These are phyloP conservation scores for Tulasnella calospora DNA, from an alignment of 768 basidiomycete genomes.

Conservation along the genomic window DNA sequence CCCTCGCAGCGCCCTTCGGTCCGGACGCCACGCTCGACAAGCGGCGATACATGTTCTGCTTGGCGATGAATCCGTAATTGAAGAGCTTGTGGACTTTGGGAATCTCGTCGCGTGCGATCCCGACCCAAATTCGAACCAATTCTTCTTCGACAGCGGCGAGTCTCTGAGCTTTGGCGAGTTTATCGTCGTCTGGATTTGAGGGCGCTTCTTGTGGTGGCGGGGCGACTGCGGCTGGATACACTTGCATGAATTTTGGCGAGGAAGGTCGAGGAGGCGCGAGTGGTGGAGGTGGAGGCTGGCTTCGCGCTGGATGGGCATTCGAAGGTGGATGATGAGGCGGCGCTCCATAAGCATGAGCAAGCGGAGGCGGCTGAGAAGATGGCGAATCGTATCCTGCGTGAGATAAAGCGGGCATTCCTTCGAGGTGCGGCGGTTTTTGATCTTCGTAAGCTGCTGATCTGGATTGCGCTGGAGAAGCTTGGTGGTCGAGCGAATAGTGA, in stretches of 20 bases:
- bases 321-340: neutral
- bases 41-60: slow-evolving; percentile 66
- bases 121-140: slow-evolving; percentile 85
- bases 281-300: neutral
- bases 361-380: neutral
- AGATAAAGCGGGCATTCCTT: neutral
- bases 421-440: neutral
- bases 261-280: slow-evolving; percentile 11
- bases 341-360: neutral
- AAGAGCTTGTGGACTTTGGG: slow-evolving; percentile 84
- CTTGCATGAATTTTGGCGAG: slow-evolving; percentile 1
- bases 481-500: neutral
- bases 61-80: slow-evolving; percentile 57
- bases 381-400: slow-evolving; percentile 5
- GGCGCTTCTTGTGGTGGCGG: neutral
- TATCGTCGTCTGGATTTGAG: neutral
- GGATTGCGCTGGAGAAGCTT: neutral
- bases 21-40: slow-evolving; percentile 38
- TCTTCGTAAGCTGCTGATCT: neutral
- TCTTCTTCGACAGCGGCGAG: slow-evolving; percentile 74
- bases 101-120: slow-evolving; percentile 77
- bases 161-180: slow-evolving; percentile 60
- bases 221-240: neutral
- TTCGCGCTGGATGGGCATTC: neutral
- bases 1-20: neutral